Percentiles rank a stretch among this genome's conserved stretches.
Conservation (phyloP, 2,329 filamentous ascomycete species). For the Aspergillus calidoustus region DNA sequence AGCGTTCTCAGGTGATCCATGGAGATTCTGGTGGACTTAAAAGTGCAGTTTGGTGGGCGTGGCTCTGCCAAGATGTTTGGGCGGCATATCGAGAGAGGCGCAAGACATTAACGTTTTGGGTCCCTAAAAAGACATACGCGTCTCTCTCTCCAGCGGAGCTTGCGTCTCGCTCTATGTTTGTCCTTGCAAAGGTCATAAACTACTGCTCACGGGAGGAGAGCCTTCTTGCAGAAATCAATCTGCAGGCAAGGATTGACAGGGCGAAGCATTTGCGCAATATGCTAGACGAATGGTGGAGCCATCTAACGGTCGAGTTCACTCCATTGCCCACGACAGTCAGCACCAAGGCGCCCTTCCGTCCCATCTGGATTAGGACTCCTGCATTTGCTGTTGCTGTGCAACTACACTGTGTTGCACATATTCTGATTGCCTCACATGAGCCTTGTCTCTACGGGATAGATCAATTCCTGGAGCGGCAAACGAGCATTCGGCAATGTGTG, state of each 20-base stretch:
- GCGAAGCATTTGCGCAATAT: constrained; percentile 24
- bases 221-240: constrained; percentile 8
- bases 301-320: constrained; percentile 32
- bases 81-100: constrained; percentile 65
- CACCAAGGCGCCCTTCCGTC: constrained; percentile 18
- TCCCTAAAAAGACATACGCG: constrained; percentile 54
- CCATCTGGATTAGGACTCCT: constrained; percentile 32
- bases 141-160: constrained; percentile 59
- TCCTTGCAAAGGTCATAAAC: constrained; percentile 62
- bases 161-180: constrained; percentile 58
- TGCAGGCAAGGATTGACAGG: constrained; percentile 20
- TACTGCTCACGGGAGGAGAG: constrained; percentile 60
- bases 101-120: constrained; percentile 63
- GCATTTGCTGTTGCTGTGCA: constrained; percentile 32
- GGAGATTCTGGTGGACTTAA: constrained; percentile 62
- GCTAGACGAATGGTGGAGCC: constrained; percentile 32
- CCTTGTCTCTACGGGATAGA: constrained; percentile 28
- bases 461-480: constrained; percentile 26
- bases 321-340: constrained; percentile 24
- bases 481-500: constrained; percentile 22
- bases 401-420: constrained; percentile 25
- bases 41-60: constrained; percentile 68
- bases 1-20: constrained; percentile 65
- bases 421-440: constrained; percentile 28
- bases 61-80: constrained; percentile 70